Percentiles rank a stretch among this genome's conserved stretches.
Conservation (phyloP, 192 early-diverging fungal species). For the Umbelopsis isabellina region DNA sequence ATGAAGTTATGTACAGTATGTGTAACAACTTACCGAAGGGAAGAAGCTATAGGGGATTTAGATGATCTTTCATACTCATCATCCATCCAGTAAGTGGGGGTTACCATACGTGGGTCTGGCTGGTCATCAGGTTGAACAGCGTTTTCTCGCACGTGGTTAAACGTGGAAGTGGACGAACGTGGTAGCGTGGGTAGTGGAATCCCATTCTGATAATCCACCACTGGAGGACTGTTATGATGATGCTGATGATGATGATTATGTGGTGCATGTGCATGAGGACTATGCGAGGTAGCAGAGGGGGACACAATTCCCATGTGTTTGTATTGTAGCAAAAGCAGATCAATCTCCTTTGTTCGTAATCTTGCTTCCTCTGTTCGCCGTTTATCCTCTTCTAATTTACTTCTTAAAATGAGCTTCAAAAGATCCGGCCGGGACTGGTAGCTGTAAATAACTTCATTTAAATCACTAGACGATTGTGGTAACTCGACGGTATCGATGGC, state of each 20-base stretch:
- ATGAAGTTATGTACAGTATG: not conserved
- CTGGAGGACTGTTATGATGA: not conserved
- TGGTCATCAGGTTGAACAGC: slow-evolving; percentile 14
- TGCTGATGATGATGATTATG: no score
- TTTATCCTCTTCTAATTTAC: slow-evolving; percentile 61
- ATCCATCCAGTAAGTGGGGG: slow-evolving; percentile 1
- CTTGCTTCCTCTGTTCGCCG: slow-evolving; percentile 58
- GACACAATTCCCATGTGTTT: slow-evolving; percentile 19
- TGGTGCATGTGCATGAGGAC: no score
- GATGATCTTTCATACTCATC: slow-evolving; percentile 19
- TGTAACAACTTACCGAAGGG: slow-evolving; percentile 11
- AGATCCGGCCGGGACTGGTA: slow-evolving; percentile 56
- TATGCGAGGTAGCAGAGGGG: not conserved
- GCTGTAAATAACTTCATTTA: slow-evolving; percentile 51
- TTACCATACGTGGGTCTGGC: slow-evolving; percentile 7
- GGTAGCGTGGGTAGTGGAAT: slow-evolving; percentile 14
- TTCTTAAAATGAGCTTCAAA: slow-evolving; percentile 54
- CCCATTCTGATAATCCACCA: slow-evolving; percentile 7
- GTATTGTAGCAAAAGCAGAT: slow-evolving; percentile 44
- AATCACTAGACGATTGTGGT: slow-evolving; percentile 37
- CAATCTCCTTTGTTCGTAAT: slow-evolving; percentile 50
- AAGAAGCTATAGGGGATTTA: not conserved
- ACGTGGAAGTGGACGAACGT: slow-evolving; percentile 22
- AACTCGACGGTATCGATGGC: not conserved
- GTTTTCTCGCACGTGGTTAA: slow-evolving; percentile 22